These are phyloP conservation scores for Trichoderma koningiopsis DNA, from an alignment of 2,329 filamentous ascomycete species.

Conservation along the genomic window DNA sequence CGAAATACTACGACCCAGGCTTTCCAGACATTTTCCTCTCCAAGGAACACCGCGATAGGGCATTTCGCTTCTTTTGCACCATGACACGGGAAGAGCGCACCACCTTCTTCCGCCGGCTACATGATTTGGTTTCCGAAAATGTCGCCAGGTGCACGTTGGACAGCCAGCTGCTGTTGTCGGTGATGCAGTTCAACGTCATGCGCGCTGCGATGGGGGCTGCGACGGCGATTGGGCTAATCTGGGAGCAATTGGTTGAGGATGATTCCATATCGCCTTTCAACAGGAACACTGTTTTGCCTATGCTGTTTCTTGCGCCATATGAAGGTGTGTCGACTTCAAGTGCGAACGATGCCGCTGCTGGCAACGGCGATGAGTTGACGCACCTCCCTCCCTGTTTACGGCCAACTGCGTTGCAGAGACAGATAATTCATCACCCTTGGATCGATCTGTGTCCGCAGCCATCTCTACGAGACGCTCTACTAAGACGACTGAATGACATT, in stretches of 20 bases:
- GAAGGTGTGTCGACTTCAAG: neutral
- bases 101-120: slow-evolving; percentile 1
- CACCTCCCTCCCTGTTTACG: slow-evolving; percentile 22
- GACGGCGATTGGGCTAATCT: neutral
- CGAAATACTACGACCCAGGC: neutral
- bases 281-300: neutral
- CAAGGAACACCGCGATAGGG: neutral
- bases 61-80: slow-evolving; percentile 10
- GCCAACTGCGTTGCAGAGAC: slow-evolving; percentile 26
- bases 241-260: slow-evolving; percentile 5
- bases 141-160: slow-evolving; percentile 5
- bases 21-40: slow-evolving; percentile 7
- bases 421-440: slow-evolving; percentile 27
- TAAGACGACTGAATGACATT: neutral
- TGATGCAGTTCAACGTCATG: slow-evolving; percentile 23
- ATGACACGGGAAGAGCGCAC: neutral
- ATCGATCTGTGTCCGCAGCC: slow-evolving; percentile 26
- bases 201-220: slow-evolving; percentile 3
- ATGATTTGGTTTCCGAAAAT: slow-evolving; percentile 10
- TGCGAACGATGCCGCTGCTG: neutral
- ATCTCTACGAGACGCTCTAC: slow-evolving; percentile 21
- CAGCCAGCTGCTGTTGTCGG: slow-evolving; percentile 17
- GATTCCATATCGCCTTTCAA: slow-evolving; percentile 19
- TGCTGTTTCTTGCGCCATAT: neutral
- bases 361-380: neutral